Evolutionary conservation across 139 green algal species (phyloP).

Genomic region (Picochlorum sp.): DNA sequence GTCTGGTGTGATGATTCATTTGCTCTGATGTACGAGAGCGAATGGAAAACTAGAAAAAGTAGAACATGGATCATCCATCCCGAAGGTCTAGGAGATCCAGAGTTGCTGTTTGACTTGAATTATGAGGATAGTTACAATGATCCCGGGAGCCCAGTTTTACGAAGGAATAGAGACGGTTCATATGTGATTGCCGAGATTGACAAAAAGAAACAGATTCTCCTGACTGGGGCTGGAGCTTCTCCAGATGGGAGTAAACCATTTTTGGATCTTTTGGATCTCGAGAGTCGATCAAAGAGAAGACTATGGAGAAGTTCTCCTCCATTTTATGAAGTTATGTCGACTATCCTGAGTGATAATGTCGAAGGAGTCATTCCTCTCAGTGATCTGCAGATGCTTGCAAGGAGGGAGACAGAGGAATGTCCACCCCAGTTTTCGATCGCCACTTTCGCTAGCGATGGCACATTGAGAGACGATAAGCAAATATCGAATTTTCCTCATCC

Average conservation of each 20-base stretch:
- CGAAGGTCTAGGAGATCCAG: not conserved
- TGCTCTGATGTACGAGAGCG: slow-evolving; percentile 86
- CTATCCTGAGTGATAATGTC: slow-evolving; percentile 24
- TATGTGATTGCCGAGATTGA: slow-evolving; percentile 72
- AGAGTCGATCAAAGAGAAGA: slow-evolving; percentile 50
- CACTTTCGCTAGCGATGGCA: not conserved
- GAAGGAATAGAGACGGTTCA: slow-evolving; percentile 60
- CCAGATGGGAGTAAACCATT: slow-evolving; percentile 85
- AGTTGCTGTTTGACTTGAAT: slow-evolving; percentile 30
- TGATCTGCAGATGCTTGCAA: slow-evolving; percentile 48
- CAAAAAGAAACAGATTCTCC: slow-evolving; percentile 54
- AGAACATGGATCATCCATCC: slow-evolving; percentile 29
- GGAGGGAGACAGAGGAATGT: slow-evolving; percentile 47
- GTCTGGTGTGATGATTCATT: slow-evolving; percentile 75
- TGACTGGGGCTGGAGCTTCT: slow-evolving; percentile 68
- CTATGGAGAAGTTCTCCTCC: slow-evolving; percentile 78
- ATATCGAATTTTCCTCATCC: slow-evolving; percentile 93
- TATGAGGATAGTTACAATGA: slow-evolving; percentile 95
- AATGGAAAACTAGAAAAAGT: slow-evolving; percentile 68
- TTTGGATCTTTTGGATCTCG: slow-evolving; percentile 73
- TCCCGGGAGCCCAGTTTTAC: slow-evolving; percentile 67
- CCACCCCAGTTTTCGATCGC: slow-evolving; percentile 54
- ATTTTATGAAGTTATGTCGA: slow-evolving; percentile 61
- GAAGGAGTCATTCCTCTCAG: slow-evolving; percentile 35
- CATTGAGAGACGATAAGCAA: slow-evolving; percentile 30